These are phyloP conservation scores for Bothriochloa decipiens DNA, from an alignment of 176 grass and related monocot genomes.

Conservation along the genomic window DNA sequence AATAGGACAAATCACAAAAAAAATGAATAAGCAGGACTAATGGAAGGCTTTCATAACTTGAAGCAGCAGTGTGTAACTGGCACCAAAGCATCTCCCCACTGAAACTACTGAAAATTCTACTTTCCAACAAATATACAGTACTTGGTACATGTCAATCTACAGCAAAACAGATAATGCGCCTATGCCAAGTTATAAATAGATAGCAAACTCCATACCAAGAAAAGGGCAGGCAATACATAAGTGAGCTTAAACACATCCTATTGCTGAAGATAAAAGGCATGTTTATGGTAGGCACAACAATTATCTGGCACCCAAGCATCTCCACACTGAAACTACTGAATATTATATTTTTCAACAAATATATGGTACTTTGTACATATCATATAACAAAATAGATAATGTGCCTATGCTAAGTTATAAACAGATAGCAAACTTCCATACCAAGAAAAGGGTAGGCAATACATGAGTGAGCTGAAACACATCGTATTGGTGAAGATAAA, in stretches of 20 bases:
- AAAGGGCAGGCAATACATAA: not conserved
- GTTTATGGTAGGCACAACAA: not conserved
- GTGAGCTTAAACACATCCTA: not conserved
- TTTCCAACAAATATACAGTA: not conserved
- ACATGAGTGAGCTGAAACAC: no score
- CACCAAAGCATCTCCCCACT: slow-evolving; percentile 21
- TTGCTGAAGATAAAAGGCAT: not conserved
- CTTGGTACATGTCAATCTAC: not conserved
- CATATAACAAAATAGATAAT: no score
- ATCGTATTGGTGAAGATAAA: no score
- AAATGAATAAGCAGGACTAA: slow-evolving; percentile 1
- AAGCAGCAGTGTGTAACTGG: not conserved
- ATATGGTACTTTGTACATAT: no score
- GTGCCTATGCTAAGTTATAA: no score
- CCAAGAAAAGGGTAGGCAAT: no score
- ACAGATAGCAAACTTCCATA: no score
- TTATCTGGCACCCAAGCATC: not conserved
- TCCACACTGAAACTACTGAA: no score
- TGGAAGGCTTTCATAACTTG: not conserved
- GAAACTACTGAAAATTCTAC: not conserved
- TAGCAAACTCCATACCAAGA: not conserved
- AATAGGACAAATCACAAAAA: not conserved
- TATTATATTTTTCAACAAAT: no score
- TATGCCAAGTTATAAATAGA: not conserved
- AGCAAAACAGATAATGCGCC: not conserved